Conservation (phyloP, 305 asterid species). For the Fraxinus velutina region DNA sequence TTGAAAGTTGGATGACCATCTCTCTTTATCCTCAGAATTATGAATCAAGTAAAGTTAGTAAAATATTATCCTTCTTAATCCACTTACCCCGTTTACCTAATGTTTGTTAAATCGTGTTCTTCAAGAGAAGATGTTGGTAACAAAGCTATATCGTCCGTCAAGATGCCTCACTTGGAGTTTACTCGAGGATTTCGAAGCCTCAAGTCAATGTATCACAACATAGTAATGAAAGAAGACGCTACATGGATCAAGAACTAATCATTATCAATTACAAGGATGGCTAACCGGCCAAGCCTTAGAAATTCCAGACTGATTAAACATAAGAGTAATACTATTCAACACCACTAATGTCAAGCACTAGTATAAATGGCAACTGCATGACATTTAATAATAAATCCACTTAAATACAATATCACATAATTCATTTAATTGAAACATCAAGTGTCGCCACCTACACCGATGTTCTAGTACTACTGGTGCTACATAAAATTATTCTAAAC, state of each 20-base stretch:
- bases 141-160: not conserved
- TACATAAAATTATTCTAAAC: too few relatives aligned
- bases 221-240: not conserved
- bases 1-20: not conserved
- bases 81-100: not conserved
- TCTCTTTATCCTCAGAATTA: not conserved
- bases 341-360: not conserved
- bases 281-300: not conserved
- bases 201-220: not conserved
- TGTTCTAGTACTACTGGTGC: not conserved
- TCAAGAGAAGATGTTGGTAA: not conserved
- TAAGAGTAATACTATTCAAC: not conserved
- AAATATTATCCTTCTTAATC: not conserved
- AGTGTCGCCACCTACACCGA: too few relatives aligned
- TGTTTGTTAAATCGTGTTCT: too few relatives aligned
- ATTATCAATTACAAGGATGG: not conserved
- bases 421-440: too few relatives aligned
- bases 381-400: too few relatives aligned
- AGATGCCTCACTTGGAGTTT: not conserved
- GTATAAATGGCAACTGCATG: not conserved
- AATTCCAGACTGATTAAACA: too few relatives aligned
- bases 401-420: too few relatives aligned
- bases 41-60: not conserved
- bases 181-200: not conserved
- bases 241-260: not conserved